Evolutionary conservation across 495 filamentous ascomycete species (phyloP), one percentile per base, ranked within the genome.

Genomic region (Entonaema liquescens): DNA sequence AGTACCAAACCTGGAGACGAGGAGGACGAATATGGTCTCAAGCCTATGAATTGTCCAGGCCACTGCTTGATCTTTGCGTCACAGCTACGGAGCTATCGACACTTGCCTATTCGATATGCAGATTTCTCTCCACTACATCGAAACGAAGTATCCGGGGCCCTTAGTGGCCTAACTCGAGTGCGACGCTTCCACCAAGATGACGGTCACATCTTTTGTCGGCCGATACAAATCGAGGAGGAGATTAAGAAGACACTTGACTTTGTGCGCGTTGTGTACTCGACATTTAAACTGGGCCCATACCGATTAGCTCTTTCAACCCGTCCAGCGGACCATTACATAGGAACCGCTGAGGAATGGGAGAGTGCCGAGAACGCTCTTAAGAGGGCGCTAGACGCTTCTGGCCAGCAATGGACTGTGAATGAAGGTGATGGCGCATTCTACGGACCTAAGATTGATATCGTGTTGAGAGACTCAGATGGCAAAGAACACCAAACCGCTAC

Each of bases 1-100:
- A 62, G 50, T 17, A 58, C 40, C 7, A 47, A 62, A 1, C 70
- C 80, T 17, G 70, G 49, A 15, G 85, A 85, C 56, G 88, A 93
- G 67, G 86, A 91, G 54, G 91, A 92, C 69, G 90, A 93, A 56
- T 98, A 94, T 76, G 93, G 93, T 2, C 84, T 98, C 56, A 98
- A 98, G 77, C 94, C 94, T 23, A 98, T 98, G 94, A 98, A 98
- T 74, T 98, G 94, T 77, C 94, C 94, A 0, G 94, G 94, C 12
- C 94, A 98, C 79, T 98, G 94, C 79, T 82, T 98, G 53, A 87
- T 98, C 33, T 98, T 97, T 78, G 83, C 81, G 15, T 89, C 89
- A 53, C 85, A 91, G 59, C 85, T 79, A 40, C 88, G 90, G 65
- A 93, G 89, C 70, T 95, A 93, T 75, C 86, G 90, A 72, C 92